phyloP scores from a whole-genome alignment of 768 basidiomycete species.

The Termitomyces titanicus region DNA sequence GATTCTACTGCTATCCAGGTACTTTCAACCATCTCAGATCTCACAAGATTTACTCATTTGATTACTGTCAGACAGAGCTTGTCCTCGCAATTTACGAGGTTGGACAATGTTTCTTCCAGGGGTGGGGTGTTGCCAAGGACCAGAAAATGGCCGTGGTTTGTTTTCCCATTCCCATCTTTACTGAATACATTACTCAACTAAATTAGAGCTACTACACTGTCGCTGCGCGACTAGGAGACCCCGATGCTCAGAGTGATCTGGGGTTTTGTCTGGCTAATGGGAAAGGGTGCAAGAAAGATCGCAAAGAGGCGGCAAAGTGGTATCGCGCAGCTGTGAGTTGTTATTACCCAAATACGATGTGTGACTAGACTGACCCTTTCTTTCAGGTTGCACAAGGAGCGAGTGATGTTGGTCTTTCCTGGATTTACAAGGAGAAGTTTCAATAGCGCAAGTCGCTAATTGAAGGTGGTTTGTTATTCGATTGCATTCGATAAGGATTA shows the following conservation, averaged over 20 bases:
- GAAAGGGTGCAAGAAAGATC: slow-evolving; percentile 86
- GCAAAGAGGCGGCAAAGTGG: slow-evolving; percentile 84
- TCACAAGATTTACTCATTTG: background rate
- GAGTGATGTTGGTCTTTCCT: slow-evolving; percentile 81
- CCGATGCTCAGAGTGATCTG: slow-evolving; percentile 83
- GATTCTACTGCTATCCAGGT: slow-evolving; percentile 57
- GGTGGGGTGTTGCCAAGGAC: slow-evolving; percentile 86
- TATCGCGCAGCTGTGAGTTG: slow-evolving; percentile 77
- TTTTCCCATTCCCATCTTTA: slow-evolving; percentile 13
- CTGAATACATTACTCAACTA: background rate
- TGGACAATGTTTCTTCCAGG: slow-evolving; percentile 89
- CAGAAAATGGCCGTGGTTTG: slow-evolving; percentile 86
- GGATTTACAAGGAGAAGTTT: slow-evolving; percentile 92
- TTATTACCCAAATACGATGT: background rate
- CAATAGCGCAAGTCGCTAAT: slow-evolving; percentile 21
- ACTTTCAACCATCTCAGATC: slow-evolving; percentile 2
- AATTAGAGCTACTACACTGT: slow-evolving; percentile 76
- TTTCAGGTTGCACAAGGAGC: slow-evolving; percentile 55
- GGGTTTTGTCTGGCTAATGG: slow-evolving; percentile 85
- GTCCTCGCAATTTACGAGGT: slow-evolving; percentile 90
- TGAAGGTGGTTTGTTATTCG: background rate
- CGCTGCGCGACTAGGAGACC: slow-evolving; percentile 80
- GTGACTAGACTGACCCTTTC: background rate
- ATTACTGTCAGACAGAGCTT: slow-evolving; percentile 57
- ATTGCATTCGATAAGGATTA: background rate